Base-by-base conservation (phyloP, 495 filamentous ascomycete species). In the Lentithecium fluviatile region DNA sequence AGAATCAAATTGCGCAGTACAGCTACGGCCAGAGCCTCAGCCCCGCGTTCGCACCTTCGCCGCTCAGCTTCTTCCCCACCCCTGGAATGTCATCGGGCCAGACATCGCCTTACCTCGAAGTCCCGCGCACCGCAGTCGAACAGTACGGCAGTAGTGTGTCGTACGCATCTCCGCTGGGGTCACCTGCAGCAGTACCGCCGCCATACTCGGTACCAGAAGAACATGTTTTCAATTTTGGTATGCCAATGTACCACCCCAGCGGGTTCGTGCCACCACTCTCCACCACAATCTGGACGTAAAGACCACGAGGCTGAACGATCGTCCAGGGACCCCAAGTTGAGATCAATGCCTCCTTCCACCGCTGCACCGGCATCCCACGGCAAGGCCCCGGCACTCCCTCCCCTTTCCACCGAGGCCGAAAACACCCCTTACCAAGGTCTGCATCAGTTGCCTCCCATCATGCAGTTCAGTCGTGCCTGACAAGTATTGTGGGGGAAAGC, bases 41-140 rank as follows among this genome's bases (percentile, higher is more conserved):
- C 38, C 74, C 74, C 15, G 74, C 74, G 10, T 76, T 76, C 60
- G 70, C 74, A 23, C 74, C 74, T 4, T 71, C 73, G 13, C 68
- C 73, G 23, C 67, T 73, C 11, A 57, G 23, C 40, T 59, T 66
- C 17, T 40, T 56, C n/a, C 68, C 71, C 2, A 21, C 40, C 3
- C 40, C 62, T 2, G 65, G 65, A 4, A 13, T 69, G 20, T 23
- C 40, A 11, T 64, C 63, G 13, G 61, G 61, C 36, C 68, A 65
- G 25, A 62, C 57, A 43, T 70, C 69, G 32, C 64, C 69, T 4
- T 75, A 65, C 53, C 69, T 75, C 21, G 73, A 73, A 50, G 70
- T 75, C 3, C 73, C 72, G 6, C 45, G 50, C 52, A 52, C 68
- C 12, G 47, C 55, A 5, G 48, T 70, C 6, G 69, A 69, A 2